phyloP scores from a whole-genome alignment of 306 rosid genomes.

The Adenanthera pavonina region DNA sequence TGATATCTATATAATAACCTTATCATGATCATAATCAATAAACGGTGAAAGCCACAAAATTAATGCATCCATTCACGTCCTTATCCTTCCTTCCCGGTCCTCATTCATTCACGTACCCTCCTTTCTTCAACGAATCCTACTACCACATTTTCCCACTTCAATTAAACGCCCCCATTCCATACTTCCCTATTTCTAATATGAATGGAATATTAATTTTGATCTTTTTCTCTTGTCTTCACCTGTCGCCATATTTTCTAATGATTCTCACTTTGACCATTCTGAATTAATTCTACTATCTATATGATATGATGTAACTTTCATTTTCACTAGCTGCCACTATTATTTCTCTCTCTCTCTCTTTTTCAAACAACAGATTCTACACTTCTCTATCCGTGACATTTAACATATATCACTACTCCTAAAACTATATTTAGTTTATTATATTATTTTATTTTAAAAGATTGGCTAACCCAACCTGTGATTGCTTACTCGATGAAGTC shows the following conservation, averaged over 20 bases:
- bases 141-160: not conserved
- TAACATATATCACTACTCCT: not conserved
- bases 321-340: not conserved
- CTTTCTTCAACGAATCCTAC: not conserved
- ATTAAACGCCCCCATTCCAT: not conserved
- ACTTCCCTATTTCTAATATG: not conserved
- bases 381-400: not conserved
- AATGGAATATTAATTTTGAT: not conserved
- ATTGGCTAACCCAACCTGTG: not conserved
- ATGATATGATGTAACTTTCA: not conserved
- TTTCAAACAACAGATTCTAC: not conserved
- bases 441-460: not conserved
- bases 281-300: not conserved
- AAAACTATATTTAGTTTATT: not conserved
- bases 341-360: not conserved
- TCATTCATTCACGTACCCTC: not conserved
- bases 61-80: constrained; percentile 13
- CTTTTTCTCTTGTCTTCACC: not conserved
- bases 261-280: not conserved
- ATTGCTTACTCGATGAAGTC: constrained; percentile 5
- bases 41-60: constrained; percentile 24
- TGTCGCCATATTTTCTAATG: not conserved
- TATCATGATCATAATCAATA: constrained; percentile 12
- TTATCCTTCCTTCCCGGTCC: not conserved
- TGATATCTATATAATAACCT: not conserved